Conservation (phyloP, 108 stramenopile species). For the Stephanodiscus triporus region DNA sequence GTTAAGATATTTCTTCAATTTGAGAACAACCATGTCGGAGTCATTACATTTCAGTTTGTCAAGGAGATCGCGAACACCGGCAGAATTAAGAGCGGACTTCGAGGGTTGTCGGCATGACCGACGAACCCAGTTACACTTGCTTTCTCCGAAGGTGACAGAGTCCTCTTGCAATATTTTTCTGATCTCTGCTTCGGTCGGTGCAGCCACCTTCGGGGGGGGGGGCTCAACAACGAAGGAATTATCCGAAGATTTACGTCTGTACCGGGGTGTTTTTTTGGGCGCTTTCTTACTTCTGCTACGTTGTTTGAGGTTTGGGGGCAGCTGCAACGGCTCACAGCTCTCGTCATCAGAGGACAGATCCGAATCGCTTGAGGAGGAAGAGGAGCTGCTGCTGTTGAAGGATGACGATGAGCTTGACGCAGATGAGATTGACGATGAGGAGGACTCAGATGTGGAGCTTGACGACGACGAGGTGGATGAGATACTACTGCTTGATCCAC, state of each 20-base stretch:
- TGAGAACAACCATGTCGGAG: slow-evolving; percentile 87
- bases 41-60: slow-evolving; percentile 79
- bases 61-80: slow-evolving; percentile 61
- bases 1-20: slow-evolving; percentile 90
- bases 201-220: slow-evolving; percentile 40
- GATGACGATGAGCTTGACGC: slow-evolving; percentile 36
- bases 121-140: slow-evolving; percentile 69
- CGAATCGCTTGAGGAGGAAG: slow-evolving; percentile 31
- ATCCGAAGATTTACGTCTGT: slow-evolving; percentile 36
- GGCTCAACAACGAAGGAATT: slow-evolving; percentile 36
- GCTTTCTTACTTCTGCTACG: slow-evolving; percentile 22
- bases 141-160: slow-evolving; percentile 32
- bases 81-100: slow-evolving; percentile 60
- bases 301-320: slow-evolving; percentile 18
- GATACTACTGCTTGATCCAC: slow-evolving; percentile 4
- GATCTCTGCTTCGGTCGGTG: slow-evolving; percentile 41
- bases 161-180: slow-evolving; percentile 47
- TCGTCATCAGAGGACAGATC: slow-evolving; percentile 37
- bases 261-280: slow-evolving; percentile 14
- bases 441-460: slow-evolving; percentile 20
- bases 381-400: slow-evolving; percentile 10
- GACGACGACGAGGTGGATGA: slow-evolving; percentile 11
- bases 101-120: slow-evolving; percentile 84
- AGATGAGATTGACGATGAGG: no score
- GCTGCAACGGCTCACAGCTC: background rate